Evolutionary conservation across 1,139 yeast genomes (phyloP).

Genomic region (Sugiyamaella japonica): DNA sequence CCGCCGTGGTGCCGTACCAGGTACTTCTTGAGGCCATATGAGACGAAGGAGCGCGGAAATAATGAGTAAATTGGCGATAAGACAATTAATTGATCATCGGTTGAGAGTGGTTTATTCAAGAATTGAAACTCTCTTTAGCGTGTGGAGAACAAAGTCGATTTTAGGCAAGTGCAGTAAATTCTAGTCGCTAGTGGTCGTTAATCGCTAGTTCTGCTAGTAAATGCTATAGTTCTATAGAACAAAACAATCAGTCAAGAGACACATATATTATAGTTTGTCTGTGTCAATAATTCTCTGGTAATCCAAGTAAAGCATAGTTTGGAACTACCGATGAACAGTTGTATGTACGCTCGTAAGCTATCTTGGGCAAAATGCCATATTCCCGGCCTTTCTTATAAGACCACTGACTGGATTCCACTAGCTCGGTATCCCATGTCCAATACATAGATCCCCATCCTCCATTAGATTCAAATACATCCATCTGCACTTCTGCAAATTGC

Average conservation of each 20-base stretch:
- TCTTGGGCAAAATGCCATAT: slow-evolving; percentile 37
- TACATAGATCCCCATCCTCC: slow-evolving; percentile 42
- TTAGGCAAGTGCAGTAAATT: neutral
- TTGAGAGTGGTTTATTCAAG: neutral
- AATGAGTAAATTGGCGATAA: too few relatives aligned
- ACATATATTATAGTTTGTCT: neutral
- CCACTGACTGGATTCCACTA: slow-evolving; percentile 39
- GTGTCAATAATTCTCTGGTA: slow-evolving; percentile 32
- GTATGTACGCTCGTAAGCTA: slow-evolving; percentile 36
- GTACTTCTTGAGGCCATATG: too few relatives aligned
- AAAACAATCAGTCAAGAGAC: neutral
- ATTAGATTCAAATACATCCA: slow-evolving; percentile 37
- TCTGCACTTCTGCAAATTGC: slow-evolving; percentile 40
- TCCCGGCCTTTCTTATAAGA: slow-evolving; percentile 38
- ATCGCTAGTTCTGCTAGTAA: neutral
- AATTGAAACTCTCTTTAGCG: neutral
- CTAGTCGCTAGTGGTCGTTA: neutral
- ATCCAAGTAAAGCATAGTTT: slow-evolving; percentile 34
- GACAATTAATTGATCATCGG: neutral
- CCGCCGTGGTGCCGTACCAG: too few relatives aligned
- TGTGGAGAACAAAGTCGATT: neutral
- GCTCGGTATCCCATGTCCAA: slow-evolving; percentile 43
- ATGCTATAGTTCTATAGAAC: slow-evolving; percentile 7
- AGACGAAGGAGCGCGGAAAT: too few relatives aligned
- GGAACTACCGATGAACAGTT: slow-evolving; percentile 34